Base-by-base conservation (phyloP, 495 filamentous ascomycete genomes). In the Lasiosphaeriaceae sp. region DNA sequence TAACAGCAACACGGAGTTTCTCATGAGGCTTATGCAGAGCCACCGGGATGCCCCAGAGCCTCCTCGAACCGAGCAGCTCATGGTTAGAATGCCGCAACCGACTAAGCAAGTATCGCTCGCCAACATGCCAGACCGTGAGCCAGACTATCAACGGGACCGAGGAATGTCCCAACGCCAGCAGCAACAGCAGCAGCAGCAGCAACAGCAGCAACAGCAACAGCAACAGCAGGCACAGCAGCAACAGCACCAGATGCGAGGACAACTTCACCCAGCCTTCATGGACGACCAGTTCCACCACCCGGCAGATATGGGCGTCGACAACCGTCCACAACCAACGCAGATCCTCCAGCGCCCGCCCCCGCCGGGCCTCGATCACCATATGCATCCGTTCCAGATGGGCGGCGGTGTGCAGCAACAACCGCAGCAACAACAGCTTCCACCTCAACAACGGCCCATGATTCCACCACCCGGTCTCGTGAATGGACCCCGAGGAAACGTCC, bases 301-400 rank as follows among this genome's bases (percentile, higher is more conserved):
- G 2, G 60, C 65, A 1, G 75, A 79, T 34, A 60, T 70, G 26
- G 26, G 26, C 20, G 52, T 54, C 20, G 73, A 76, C 26, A 48
- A 31, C 57, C 77, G 74, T 41, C 66, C 61, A 21, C 74, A 75
- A 52, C 77, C 77, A 11, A 83, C 80, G 5, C 78, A 82, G 56
- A 83, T 83, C 43, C 68, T 83, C 19, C 80, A 82, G 60, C 78
- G 80, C 12, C 75, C 74, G 11, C 78, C 78, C 43, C 78, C 74
- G 14, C 77, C 77, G 9, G 80, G 77, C 11, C 63, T 79, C 21
- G 77, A 83, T 22, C 71, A 73, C 47, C 77, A 77, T 54, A 77
- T 79, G 66, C 74, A 72, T 55, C 71, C 63, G 16, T 78, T 76
- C 70, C 70, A 74, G 59, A 71, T 72, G 57, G 67, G 62, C 50